Base-by-base conservation (phyloP, 768 basidiomycete genomes). In the Panellus pusillus region DNA sequence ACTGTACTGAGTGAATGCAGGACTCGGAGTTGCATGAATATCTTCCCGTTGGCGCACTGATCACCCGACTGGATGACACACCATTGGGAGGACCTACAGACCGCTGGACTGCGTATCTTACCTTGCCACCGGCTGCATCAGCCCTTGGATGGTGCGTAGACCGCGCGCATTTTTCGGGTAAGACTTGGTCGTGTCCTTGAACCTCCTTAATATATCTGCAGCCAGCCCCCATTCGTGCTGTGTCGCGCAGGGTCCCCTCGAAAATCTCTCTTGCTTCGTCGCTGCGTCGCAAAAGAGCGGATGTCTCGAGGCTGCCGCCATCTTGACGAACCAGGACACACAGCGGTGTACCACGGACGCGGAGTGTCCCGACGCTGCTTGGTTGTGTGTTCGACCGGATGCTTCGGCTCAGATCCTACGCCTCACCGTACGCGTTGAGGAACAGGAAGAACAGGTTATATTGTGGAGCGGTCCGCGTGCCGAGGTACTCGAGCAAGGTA, bases 401-500 rank as follows among this genome's bases (percentile, higher is more conserved):
- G 61, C 48, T n/a, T 73, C 72, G 35, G 76, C 80, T 35, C 72
- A 76, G 18, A 72, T 92, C 2, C 60, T 89, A 27, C 76, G 89
- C 44, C 68, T 93, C 12, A 78, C 74, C 0, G 64, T 86, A 6
- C 66, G 65, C 52, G 36, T 51, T 42, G 31, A 57, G 47, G n/a
- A 48, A 29, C 36, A 39, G 55, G 42, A 45, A 56, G 45, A 44
- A 47, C 4, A 73, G 37, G 72, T 83, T 1, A 68, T 93, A 4
- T 65, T 93, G 3, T 95, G 91, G 89, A 83, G 78, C 53, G 92
- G 92, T 0, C 83, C 88, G 6, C 70, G 69, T 9, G 61, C 61
- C 15, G 89, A 91, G 68, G 74, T 93, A 1, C 79, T 76, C 70
- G 80, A 86, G 47, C 78, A 87, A 76, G 83, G 88, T 85, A 58